A percentile compares a stretch with the other conserved stretches of the same genome.
Conservation (phyloP, 345 rosid genomes). For the Citrus cavaleriei region DNA sequence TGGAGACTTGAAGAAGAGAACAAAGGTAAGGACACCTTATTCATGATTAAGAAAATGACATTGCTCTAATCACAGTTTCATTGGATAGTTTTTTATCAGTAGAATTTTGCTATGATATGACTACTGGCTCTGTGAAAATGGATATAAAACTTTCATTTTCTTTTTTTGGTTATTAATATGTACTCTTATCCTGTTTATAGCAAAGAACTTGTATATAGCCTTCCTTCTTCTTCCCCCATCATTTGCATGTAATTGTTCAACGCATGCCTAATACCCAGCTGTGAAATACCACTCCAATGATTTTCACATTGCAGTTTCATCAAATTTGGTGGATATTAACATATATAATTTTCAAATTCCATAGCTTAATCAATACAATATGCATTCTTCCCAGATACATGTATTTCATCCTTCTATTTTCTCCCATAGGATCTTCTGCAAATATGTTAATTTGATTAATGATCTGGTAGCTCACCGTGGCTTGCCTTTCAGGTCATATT, state of each 20-base stretch:
- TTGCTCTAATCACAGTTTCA: background rate
- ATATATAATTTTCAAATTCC: background rate
- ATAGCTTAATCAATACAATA: background rate
- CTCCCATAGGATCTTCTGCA: background rate
- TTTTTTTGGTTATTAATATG: background rate
- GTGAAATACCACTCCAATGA: background rate
- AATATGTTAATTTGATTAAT: background rate
- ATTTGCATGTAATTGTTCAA: background rate
- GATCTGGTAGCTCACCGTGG: background rate
- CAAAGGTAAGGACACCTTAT: conserved; percentile 55
- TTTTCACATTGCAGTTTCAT: background rate
- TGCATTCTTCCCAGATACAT: background rate
- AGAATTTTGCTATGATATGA: background rate
- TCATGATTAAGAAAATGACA: background rate
- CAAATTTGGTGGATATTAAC: background rate
- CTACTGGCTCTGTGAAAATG: background rate
- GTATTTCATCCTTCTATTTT: background rate
- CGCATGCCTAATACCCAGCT: background rate
- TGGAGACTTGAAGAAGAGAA: conserved; percentile 72
- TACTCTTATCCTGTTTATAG: background rate
- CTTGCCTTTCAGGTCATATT: conserved; percentile 53
- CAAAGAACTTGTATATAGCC: background rate
- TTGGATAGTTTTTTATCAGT: background rate
- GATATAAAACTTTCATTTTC: background rate
- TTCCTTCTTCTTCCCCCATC: background rate